Evolutionary conservation across 2,329 filamentous ascomycete genomes (phyloP).

Genomic region (Dothistroma pini): DNA sequence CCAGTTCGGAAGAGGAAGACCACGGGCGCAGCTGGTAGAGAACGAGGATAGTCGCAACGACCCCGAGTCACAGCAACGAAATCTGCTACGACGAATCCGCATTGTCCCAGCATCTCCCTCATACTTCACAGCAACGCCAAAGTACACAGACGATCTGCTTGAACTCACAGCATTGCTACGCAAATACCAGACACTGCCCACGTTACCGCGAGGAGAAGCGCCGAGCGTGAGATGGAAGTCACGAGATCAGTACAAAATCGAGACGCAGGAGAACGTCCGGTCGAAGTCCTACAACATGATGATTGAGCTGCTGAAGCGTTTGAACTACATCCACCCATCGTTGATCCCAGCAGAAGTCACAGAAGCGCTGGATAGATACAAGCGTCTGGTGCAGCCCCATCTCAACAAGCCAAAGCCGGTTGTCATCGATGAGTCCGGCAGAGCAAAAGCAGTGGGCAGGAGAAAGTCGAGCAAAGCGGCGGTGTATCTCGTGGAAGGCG

Average conservation of each 20-base stretch:
- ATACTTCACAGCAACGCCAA: conserved; percentile 87
- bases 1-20: conserved; percentile 22
- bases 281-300: conserved; percentile 75
- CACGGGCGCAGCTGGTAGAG: conserved; percentile 19
- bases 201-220: conserved; percentile 60
- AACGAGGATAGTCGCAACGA: conserved; percentile 8
- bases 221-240: conserved; percentile 78
- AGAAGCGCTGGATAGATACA: conserved; percentile 64
- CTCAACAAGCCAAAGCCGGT: conserved; percentile 60
- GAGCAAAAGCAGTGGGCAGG: conserved; percentile 74
- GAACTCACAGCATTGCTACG: conserved; percentile 67
- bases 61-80: conserved; percentile 11
- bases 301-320: conserved; percentile 67
- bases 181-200: conserved; percentile 70
- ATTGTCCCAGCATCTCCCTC: conserved; percentile 80
- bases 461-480: conserved; percentile 84
- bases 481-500: conserved; percentile 87
- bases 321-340: conserved; percentile 81
- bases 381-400: conserved; percentile 69
- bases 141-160: conserved; percentile 82
- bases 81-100: conserved; percentile 50
- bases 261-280: conserved; percentile 68
- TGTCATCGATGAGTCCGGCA: conserved; percentile 70
- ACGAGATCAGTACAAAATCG: conserved; percentile 68
- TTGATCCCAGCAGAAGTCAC: conserved; percentile 69